Evolutionary conservation across 2,329 filamentous ascomycete species (phyloP), one percentile per base, ranked within the genome.

Genomic region (Pseudocercospora vitis): DNA sequence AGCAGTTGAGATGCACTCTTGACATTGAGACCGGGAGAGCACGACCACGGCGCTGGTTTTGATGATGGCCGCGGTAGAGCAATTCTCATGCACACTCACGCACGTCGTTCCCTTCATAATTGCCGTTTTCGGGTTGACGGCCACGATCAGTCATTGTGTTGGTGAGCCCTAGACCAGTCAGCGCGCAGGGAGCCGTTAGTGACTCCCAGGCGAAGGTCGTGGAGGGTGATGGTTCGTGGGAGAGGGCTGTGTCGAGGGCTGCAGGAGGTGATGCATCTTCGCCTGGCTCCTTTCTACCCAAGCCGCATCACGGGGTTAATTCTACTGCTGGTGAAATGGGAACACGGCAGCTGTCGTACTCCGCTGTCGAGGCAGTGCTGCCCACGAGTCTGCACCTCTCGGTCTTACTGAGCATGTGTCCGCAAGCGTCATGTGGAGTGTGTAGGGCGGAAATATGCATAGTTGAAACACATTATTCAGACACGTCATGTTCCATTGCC

Each of bases 281-380:
- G n/a, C 7, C 9, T 26, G 7, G 31, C 6, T 24, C 37, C 37
- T 24, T 23, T 12, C 37, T 12, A 12, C 21, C n/a, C 9, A 12
- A 21, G 37, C 7, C 11, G 14, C 12, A 39, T 39, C 35, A 39
- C 35, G 35, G 21, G 35, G 35, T 19, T n/a, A n/a, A 24, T 6
- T 12, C 21, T 12, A 6, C 26, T 42, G 21, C 37, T 12, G 11
- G 8, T 23, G 19, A 3, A n/a, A 35, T 19, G 6, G 12, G 6
- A 1, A 26, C 37, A 42, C 37, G 24, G 14, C 37, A 42, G 19
- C 19, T 42, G 37, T 42, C 12, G 37, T 24, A 21, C 21, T 26
- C 37, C 21, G 37, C 21, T 42, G 37, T 42, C 19, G 19, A 42
- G 37, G 37, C 37, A 42, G 37, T 42, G 37, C 37, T 42, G 35